phyloP scores from a whole-genome alignment of 305 asterid species.

The Petunia hybrid region DNA sequence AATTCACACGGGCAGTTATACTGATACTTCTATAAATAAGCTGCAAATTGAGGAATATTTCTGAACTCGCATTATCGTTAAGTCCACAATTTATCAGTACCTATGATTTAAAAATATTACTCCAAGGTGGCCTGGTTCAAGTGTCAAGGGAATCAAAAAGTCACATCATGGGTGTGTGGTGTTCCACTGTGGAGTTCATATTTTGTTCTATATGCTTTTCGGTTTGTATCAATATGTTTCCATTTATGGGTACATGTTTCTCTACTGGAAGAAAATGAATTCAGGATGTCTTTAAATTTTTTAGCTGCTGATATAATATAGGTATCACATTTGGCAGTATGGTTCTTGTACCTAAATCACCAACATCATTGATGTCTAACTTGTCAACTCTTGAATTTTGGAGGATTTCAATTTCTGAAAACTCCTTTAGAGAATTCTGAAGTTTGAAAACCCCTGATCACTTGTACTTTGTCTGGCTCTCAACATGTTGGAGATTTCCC shows the following conservation, averaged over 20 bases:
- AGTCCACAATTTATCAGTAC: neutral
- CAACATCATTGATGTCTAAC: neutral
- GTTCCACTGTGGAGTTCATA: neutral
- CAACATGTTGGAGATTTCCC: no score
- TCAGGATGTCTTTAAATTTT: neutral
- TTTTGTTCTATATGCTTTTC: neutral
- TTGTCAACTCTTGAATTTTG: neutral
- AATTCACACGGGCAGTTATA: neutral
- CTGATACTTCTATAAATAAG: neutral
- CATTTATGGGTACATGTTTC: neutral
- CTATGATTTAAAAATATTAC: neutral
- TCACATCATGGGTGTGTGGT: neutral
- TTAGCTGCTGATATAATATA: neutral
- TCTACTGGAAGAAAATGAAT: neutral
- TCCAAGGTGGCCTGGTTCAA: neutral
- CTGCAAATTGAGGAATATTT: neutral
- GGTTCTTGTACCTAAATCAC: neutral
- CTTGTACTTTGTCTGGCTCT: neutral
- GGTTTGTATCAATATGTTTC: neutral
- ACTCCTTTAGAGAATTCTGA: neutral
- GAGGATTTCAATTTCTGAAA: neutral
- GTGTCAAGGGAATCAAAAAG: neutral
- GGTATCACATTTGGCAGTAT: neutral
- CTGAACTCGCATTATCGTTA: neutral
- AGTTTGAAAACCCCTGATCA: neutral